Evolutionary conservation across 2,329 filamentous ascomycete genomes (phyloP), one percentile per base, ranked within the genome.

Genomic region (Exophiala sideris): DNA sequence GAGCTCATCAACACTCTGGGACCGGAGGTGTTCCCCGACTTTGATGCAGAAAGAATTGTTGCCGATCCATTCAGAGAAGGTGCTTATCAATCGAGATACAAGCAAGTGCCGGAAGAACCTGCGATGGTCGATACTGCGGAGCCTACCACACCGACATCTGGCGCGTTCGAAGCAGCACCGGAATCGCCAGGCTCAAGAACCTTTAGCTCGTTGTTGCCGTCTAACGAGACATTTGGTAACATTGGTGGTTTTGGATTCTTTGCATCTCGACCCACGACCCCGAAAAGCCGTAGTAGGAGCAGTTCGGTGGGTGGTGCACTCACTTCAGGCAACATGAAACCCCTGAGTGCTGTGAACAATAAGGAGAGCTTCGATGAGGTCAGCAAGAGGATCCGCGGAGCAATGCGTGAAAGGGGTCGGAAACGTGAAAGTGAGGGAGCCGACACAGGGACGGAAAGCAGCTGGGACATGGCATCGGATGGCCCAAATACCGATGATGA

Each of bases 11-110:
- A 99, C 72, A 90, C 88, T 14, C 84, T 99, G 10, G 94, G 94
- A 0, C 94, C 94, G 0, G 91, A 97, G 68, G 86, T 99, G 76
- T 99, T 95, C 74, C 87, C 91, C n/a, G 94, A 99, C 74, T 99
- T 96, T 67, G 89, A 94, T 64, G 81, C 85, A 58, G 80, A 83
- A 10, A 83, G 89, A 33, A 81, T 94, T 52, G 76, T 92, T 44
- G 71, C 74, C 3, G 76, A 78, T 65, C 76, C 77, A 3, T 77
- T 78, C 67, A 71, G 71, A 34, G 68, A 68, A 53, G 66, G 65
- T 52, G 58, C 64, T 52, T 56, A 64, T 50, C 54, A 66, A 59
- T 62, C 62, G 42, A 57, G 54, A 46, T 55, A 57, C 58, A 63
- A 59, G 33, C 38, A 58, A 32, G 56, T 62, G 49, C 57, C 62